A percentile compares a stretch with the other conserved stretches of the same genome.
These are phyloP conservation scores for Mycena crocata DNA, from an alignment of 768 basidiomycete species.

Conservation along the genomic window DNA sequence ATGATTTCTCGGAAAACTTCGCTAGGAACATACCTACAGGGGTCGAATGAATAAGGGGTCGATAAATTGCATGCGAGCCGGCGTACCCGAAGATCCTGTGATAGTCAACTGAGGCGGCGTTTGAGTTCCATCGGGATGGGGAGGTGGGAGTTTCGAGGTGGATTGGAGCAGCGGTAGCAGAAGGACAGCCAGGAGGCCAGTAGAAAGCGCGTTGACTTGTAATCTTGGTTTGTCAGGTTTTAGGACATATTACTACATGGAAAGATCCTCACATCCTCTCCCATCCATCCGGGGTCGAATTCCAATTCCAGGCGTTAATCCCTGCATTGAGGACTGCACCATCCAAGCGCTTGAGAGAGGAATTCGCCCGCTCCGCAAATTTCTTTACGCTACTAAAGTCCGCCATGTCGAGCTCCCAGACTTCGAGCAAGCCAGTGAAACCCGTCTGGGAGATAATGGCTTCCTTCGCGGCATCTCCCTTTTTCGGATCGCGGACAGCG, in stretches of 20 bases:
- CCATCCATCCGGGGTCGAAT: slow-evolving; percentile 45
- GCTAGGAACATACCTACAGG: slow-evolving; percentile 6
- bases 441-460: slow-evolving; percentile 33
- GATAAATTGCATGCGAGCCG: neutral
- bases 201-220: slow-evolving; percentile 21
- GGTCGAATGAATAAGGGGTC: neutral
- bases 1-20: neutral
- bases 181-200: slow-evolving; percentile 23
- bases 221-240: slow-evolving; percentile 2
- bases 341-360: slow-evolving; percentile 38
- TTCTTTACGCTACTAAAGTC: slow-evolving; percentile 46
- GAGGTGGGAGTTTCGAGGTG: neutral
- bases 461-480: slow-evolving; percentile 34
- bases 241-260: neutral
- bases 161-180: slow-evolving; percentile 23
- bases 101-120: slow-evolving; percentile 22
- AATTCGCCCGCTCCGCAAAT: slow-evolving; percentile 43
- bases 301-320: slow-evolving; percentile 8
- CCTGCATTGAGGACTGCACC: slow-evolving; percentile 49
- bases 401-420: slow-evolving; percentile 49
- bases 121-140: slow-evolving; percentile 7
- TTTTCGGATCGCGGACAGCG: slow-evolving; percentile 40
- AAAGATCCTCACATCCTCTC: slow-evolving; percentile 43
- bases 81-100: slow-evolving; percentile 19
- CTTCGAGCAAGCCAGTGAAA: slow-evolving; percentile 34